Base-by-base conservation (phyloP, 495 filamentous ascomycete genomes). In the Aspergillus steynii region DNA sequence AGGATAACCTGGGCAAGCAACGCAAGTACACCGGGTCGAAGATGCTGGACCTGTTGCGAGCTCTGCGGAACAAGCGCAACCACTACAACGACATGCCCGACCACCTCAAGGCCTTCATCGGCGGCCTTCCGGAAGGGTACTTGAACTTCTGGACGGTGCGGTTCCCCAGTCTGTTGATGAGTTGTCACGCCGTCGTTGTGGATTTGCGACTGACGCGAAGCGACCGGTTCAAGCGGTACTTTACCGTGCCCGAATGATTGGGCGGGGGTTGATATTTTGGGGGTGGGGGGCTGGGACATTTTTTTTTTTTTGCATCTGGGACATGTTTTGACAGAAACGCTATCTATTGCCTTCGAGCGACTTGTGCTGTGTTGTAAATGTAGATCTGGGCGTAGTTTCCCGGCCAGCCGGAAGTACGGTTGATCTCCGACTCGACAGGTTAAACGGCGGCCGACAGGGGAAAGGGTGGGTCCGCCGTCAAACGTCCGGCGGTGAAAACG, bases 21-120 rank as follows among this genome's bases (percentile, higher is more conserved):
- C 85, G 96, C 68, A 97, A 97, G 71, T 99, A 99, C 72, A 93
- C 89, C 3, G 93, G 92, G 0, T 81, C 82, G 0, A 85, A 84
- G 50, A 82, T 99, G 72, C 75, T 98, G 54, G 95, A 99, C 77
- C 78, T 99, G 26, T 74, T 98, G 27, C 86, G 95, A 5, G 96
- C 92, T 8, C 76, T 99, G 60, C 81, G 95, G n/a, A 99, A 99
- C 71, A 99, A 99, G 82, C 88, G 88, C 61, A 90, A 95, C 61
- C 94, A 98, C 73, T 96, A 94, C 74, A 90, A 97, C 61, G 90
- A 97, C 63, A 88, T 99, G 85, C 85, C 89, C 9, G 88, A 91
- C 9, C 71, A 85, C 50, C 83, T 96, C 60, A 92, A 93, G 77
- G 74, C 80, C 29, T 82, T 87, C 65, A 91, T 97, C 56, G 94